Percentiles rank a stretch among this genome's conserved stretches.
phyloP scores from a whole-genome alignment of 306 rosid genomes.

The Corylus americana region DNA sequence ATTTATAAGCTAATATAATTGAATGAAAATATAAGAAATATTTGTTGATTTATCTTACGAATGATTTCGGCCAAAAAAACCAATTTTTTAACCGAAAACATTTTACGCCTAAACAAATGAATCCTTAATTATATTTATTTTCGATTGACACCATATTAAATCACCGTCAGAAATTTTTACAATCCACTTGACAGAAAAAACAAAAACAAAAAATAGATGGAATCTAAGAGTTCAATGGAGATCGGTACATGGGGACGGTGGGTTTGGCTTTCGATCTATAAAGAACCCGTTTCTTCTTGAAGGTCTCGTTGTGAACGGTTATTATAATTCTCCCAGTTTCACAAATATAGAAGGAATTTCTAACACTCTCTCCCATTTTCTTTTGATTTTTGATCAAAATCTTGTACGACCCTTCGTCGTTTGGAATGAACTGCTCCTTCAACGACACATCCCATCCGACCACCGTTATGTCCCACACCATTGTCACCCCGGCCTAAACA shows the following conservation, averaged over 20 bases:
- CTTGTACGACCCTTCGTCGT: slow-evolving; percentile 82
- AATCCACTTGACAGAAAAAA: not conserved
- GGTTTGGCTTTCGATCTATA: slow-evolving; percentile 65
- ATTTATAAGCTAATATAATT: no score
- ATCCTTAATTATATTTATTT: no score
- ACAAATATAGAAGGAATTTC: slow-evolving; percentile 75
- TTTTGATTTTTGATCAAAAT: slow-evolving; percentile 65
- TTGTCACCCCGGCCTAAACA: slow-evolving; percentile 63
- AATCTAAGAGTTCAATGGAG: slow-evolving; percentile 15
- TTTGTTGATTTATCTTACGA: no score
- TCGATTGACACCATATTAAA: no score
- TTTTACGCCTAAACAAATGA: no score
- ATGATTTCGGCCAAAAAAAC: no score
- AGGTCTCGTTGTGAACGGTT: slow-evolving; percentile 60
- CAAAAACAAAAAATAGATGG: not conserved
- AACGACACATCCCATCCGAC: slow-evolving; percentile 84
- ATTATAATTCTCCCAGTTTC: slow-evolving; percentile 82
- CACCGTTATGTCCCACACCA: slow-evolving; percentile 81
- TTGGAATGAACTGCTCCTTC: slow-evolving; percentile 89
- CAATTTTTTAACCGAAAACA: no score
- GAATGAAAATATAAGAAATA: no score
- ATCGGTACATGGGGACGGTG: slow-evolving; percentile 65
- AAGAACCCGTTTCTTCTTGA: slow-evolving; percentile 59
- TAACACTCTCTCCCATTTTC: slow-evolving; percentile 52
- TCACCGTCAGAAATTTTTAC: not conserved